Base-by-base conservation (phyloP, 106 monocot species). In the Dendrobium huoshanense region DNA sequence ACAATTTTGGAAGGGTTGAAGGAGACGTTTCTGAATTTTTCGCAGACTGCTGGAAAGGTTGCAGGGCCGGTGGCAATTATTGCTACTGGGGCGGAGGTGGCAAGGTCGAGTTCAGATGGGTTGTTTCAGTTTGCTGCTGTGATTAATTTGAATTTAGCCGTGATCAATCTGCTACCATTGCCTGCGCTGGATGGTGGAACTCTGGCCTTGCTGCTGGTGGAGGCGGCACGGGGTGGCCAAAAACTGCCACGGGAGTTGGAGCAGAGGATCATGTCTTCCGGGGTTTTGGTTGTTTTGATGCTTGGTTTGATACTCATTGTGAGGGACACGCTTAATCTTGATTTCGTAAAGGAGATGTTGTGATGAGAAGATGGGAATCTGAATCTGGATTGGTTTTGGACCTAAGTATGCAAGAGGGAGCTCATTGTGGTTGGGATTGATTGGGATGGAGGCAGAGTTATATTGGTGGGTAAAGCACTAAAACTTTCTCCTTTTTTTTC, bases 31-130 rank as follows among this genome's bases (percentile, higher is more conserved):
- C n/a, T 92, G 33, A 94, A 97, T 79, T 92, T 96, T 65, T 92
- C 97, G 0, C 88, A 96, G 85, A 78, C 97, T 1, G 97, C 89
- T 0, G 86, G 81, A 67, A 97, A 94, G 87, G 94, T 97, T 0
- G 94, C 97, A 0, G 97, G 94, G 0, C 97, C 97, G 0, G 97
- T 97, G 72, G 97, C 97, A 5, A 97, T 97, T 67, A 94, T 97
- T 49, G 97, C 97, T 1, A 88, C 92, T 0, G 94, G 97, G 9
- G 92, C 97, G 0, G 94, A 97, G 85, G 97, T 97, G 13, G 97
- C 97, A 0, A 80, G 92, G 76, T 92, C 94, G 6, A 94, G 90
- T 80, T 68, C 82, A 5, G 97, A 94, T 4, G 97, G 94, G 70
- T 43, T 97, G 78, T 97, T 89, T 82, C 94, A 97, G 74, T 97